Percentiles rank a stretch among this genome's conserved stretches.
Conservation (phyloP, 116 monocot species). For the Zostera marina region DNA sequence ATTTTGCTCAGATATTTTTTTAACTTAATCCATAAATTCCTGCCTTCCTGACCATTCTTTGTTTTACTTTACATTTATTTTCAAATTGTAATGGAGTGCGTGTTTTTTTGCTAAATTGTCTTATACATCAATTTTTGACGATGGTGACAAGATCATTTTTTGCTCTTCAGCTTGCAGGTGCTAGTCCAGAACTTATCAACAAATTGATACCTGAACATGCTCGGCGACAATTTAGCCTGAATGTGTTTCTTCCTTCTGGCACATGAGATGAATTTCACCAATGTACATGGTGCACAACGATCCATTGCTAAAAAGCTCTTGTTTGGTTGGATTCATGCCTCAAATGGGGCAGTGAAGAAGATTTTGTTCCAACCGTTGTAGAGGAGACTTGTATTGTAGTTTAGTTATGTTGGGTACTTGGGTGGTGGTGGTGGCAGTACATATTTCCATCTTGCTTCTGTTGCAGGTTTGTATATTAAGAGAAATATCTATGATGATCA, state of each 20-base stretch:
- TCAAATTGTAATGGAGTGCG: too few species aligned
- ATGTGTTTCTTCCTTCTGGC: conserved; percentile 23
- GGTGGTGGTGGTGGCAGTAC: not conserved
- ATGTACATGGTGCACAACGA: not conserved
- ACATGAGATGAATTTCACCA: too few species aligned
- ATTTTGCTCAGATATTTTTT: too few species aligned
- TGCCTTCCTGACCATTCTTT: too few species aligned
- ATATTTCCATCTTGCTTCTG: conserved; percentile 2
- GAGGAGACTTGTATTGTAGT: not conserved
- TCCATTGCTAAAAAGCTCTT: not conserved
- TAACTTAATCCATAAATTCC: too few species aligned
- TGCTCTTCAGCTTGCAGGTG: conserved; percentile 34
- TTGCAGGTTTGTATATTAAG: conserved; percentile 8
- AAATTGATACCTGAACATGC: conserved; percentile 61
- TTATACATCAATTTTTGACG: too few species aligned
- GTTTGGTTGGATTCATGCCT: not conserved
- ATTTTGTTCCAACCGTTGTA: not conserved
- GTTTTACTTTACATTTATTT: too few species aligned
- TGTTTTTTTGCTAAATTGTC: too few species aligned
- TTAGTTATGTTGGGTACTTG: conserved; percentile 1
- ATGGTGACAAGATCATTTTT: not conserved
- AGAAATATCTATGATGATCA: not conserved
- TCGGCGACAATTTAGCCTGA: conserved; percentile 35
- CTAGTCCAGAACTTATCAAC: conserved; percentile 51
- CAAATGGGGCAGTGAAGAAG: conserved; percentile 5